These are phyloP conservation scores for Penicillium sp. DNA, from an alignment of 2,329 filamentous ascomycete species.

Conservation along the genomic window DNA sequence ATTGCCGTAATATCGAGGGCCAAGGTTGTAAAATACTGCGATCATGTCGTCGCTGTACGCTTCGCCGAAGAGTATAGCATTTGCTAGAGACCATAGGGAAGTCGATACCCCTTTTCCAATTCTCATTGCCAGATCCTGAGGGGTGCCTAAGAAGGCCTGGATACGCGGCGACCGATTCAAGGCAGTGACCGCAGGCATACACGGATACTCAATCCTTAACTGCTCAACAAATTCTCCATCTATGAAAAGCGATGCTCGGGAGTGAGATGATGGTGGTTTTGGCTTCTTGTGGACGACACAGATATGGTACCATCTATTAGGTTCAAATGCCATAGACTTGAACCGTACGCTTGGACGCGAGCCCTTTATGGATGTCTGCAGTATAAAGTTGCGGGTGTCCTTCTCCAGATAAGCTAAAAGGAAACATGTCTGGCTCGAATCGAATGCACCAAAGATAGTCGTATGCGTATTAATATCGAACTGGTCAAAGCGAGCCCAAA, in stretches of 20 bases:
- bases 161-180: slow-evolving; percentile 63
- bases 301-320: slow-evolving; percentile 89
- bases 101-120: slow-evolving; percentile 73
- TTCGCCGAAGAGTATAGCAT: slow-evolving; percentile 86
- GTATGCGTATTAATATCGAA: slow-evolving; percentile 88
- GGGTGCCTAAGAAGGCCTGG: slow-evolving; percentile 92
- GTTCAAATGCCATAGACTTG: slow-evolving; percentile 77
- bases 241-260: slow-evolving; percentile 86
- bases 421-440: slow-evolving; percentile 90
- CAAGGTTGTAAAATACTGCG: slow-evolving; percentile 87
- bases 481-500: slow-evolving; percentile 86
- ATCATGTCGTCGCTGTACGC: slow-evolving; percentile 88
- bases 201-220: slow-evolving; percentile 84
- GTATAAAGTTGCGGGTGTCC: slow-evolving; percentile 89
- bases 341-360: slow-evolving; percentile 89
- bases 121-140: slow-evolving; percentile 79
- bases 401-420: slow-evolving; percentile 91
- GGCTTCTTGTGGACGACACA: slow-evolving; percentile 82
- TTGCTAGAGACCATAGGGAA: slow-evolving; percentile 87
- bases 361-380: slow-evolving; percentile 92
- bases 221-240: slow-evolving; percentile 95
- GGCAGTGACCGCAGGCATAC: slow-evolving; percentile 68
- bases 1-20: slow-evolving; percentile 90
- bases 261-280: slow-evolving; percentile 72
- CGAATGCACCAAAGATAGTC: slow-evolving; percentile 94